These are phyloP conservation scores for Camelina laxa DNA, from an alignment of 345 rosid species.

Conservation along the genomic window DNA sequence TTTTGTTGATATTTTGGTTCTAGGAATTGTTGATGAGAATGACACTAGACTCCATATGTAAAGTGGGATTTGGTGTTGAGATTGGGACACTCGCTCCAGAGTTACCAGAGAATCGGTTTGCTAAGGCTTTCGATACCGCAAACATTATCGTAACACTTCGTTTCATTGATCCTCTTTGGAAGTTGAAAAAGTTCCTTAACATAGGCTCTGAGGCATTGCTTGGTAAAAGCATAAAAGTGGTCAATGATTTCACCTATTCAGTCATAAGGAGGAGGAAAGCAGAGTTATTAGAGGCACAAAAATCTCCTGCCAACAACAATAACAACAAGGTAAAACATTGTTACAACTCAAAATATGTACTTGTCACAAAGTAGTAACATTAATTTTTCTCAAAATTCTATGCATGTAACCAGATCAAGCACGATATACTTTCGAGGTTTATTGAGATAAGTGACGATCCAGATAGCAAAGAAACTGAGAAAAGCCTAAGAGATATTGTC, in stretches of 20 bases:
- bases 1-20: background rate
- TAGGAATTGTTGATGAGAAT: conserved; percentile 89
- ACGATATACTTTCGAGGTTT: conserved; percentile 82
- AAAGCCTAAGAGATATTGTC: conserved; percentile 83
- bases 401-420: conserved; percentile 58
- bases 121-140: conserved; percentile 85
- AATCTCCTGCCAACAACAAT: conserved; percentile 37
- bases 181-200: conserved; percentile 67
- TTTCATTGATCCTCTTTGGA: conserved; percentile 91
- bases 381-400: background rate
- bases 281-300: conserved; percentile 54
- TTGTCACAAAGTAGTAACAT: conserved; percentile 8
- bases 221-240: conserved; percentile 69
- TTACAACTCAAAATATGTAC: conserved; percentile 5
- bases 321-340: conserved; percentile 49
- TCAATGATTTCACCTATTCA: conserved; percentile 82
- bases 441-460: conserved; percentile 79
- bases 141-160: conserved; percentile 85
- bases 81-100: conserved; percentile 78
- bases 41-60: conserved; percentile 94
- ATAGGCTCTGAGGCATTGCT: conserved; percentile 89
- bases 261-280: conserved; percentile 77
- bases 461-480: conserved; percentile 63
- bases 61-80: conserved; percentile 95
- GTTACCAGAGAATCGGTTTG: conserved; percentile 74